Base-by-base conservation (phyloP, 352 stramenopile species). In the Pythium grandisporangium region DNA sequence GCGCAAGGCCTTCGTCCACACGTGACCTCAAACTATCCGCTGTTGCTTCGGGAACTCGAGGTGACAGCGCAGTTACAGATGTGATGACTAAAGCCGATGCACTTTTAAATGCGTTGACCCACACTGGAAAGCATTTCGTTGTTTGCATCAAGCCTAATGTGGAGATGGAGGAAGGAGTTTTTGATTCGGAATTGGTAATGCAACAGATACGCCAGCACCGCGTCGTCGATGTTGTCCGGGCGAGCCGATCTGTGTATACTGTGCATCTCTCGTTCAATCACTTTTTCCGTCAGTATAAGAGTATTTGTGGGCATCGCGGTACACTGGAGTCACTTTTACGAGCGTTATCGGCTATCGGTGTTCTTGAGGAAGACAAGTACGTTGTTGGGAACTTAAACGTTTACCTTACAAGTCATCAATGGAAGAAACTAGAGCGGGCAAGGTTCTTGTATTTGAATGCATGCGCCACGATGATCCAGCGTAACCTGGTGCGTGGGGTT, bases 381-480 rank as follows among this genome's bases (percentile, higher is more conserved):
- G 72, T 84, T 3, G 70, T 89, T 6, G 76, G 72, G 14, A 78
- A 74, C 30, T 66, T 63, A 4, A 83, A 79, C 38, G 67, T 92
- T 30, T 89, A 81, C 48, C 46, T 88, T 22, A 88, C 76, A 3
- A 84, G 74, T 20, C 69, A 83, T 32, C 78, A 92, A 58, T 84
- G 68, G 55, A 85, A 86, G 43, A 81, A 83, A 35, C 56, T 92
- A 6, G 75, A 92, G 47, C 78, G 86, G 37, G 75, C 71, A 8
- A 70, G 78, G 7, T 83, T 70, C 12, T 56, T 86, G 50, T 89
- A 84, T 44, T 45, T 92, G 17, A 92, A 87, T 25, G 78, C 75
- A 10, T 84, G 72, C 25, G 75, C 78, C 5, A 87, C 70, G 4
- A 86, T 92, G 72, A 86, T 92, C 32, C 75, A 92, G 60, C 68